Evolutionary conservation across 1,284 basidiomycete genomes (phyloP).

Genomic region (Apiotrichum brassicae): DNA sequence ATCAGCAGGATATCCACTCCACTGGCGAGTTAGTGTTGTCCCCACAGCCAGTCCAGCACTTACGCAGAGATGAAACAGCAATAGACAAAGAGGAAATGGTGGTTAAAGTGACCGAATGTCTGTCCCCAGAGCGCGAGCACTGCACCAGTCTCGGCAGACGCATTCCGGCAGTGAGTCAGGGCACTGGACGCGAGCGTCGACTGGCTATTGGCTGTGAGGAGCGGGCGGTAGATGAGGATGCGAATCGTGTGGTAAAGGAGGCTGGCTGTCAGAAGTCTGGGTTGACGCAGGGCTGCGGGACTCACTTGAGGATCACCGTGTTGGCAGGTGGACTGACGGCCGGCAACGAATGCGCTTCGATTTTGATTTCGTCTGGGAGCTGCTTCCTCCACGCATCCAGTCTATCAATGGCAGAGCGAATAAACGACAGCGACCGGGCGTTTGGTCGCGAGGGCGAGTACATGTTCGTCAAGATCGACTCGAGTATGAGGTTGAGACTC

Average conservation of each 20-base stretch:
- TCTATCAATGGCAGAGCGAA: constrained; percentile 3
- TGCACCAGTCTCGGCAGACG: constrained; percentile 9
- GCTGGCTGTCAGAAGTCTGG: constrained; percentile 5
- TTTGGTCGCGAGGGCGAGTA: constrained; percentile 15
- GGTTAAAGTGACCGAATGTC: constrained; percentile 12
- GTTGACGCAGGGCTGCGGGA: neutral
- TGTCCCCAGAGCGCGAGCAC: constrained; percentile 12
- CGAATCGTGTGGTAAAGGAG: constrained; percentile 12
- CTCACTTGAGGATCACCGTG: constrained; percentile 12
- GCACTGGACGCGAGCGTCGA: constrained; percentile 6
- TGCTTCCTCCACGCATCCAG: constrained; percentile 5
- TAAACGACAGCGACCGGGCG: constrained; percentile 12
- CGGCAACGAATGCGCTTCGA: constrained; percentile 1
- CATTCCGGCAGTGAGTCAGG: constrained; percentile 10
- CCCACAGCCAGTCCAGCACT: too few species aligned
- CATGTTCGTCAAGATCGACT: constrained; percentile 20
- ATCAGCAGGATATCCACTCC: constrained; percentile 18
- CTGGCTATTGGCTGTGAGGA: constrained; percentile 6
- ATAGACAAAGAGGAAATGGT: constrained; percentile 16
- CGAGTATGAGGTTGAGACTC: constrained; percentile 15
- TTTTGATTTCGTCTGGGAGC: constrained; percentile 3
- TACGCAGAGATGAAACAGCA: constrained; percentile 11
- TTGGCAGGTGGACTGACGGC: constrained; percentile 4
- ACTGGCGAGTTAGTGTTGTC: too few species aligned
- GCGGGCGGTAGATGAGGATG: constrained; percentile 17